Evolutionary conservation across 495 filamentous ascomycete genomes (phyloP), one percentile per base, ranked within the genome.

Genomic region (Staphylotrichum longicolle): DNA sequence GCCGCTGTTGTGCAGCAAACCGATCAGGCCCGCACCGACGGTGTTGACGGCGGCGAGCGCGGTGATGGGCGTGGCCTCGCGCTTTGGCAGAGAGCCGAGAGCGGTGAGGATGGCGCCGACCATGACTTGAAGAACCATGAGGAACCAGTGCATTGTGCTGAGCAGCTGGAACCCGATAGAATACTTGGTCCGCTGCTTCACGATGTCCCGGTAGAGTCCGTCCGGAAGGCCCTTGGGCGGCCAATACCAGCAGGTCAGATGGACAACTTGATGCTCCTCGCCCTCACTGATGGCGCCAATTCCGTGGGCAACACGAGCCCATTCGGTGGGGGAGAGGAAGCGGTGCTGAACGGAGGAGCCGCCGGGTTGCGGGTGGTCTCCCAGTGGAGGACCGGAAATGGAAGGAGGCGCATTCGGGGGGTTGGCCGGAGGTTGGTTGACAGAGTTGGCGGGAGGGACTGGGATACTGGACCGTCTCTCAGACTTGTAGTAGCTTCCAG

Each of bases 1-100:
- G 0, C 80, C 80, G 58, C 79, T 80, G 60, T 81, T 81, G 66
- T 81, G 78, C 62, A 83, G 56, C 40, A 83, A 61, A 10, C 76
- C 80, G 3, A 83, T 68, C 8, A 83, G 57, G 7, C 80, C 80
- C 20, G 79, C 79, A 7, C 75, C 65, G 20, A 79, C 67, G 0
- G 80, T 83, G 65, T 81, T 82, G 53, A 78, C 57, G 11, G 78
- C 78, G 2, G 78, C 80, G 4, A 82, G 69, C 12, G 76, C 58
- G 2, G 79, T 83, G 47, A 80, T 77, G 37, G 70, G 65, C 2
- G 63, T 71, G 12, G 72, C 70, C 5, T 69, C 11, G 30, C 63
- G 67, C 8, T 41, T 30, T 3, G 70, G 42, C 27, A 73, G 39
- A 2, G 75, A 75, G 1, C 78, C 78, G 37, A 80, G 71, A 0